Evolutionary conservation across 371 early-diverging fungal species (phyloP), one percentile per base, ranked within the genome.

Genomic region (Lichtheimia ornata): DNA sequence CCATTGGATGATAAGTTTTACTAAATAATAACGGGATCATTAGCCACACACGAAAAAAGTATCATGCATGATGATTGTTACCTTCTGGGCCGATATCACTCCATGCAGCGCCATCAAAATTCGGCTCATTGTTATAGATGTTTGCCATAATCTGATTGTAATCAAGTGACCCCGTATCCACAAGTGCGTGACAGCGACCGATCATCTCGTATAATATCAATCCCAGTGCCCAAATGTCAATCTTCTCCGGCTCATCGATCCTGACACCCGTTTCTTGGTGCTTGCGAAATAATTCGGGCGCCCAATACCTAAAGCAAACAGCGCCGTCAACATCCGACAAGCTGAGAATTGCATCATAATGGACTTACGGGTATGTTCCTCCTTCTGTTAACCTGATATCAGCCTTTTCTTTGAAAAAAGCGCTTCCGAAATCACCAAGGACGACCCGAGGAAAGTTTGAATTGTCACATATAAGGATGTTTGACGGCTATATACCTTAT

Each of bases 141-240:
- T 51, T 0, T 59, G 17, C 27, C 3, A 17, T 35, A 1, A 15
- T 6, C 25, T 15, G 20, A 58, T 40, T 50, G 18, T 15, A 12
- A 50, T 50, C 4, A 24, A 5, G 52, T 28, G 28, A 5, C 4
- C 4, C 4, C 4, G 1, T 28, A 28, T 28, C 24, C 25, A 52
- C 59, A 25, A 59, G 42, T 4, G 59, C 52, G 13, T 59, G 44
- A 11, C 25, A 3, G 5, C 22, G 9, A 2, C 28, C 17, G 12
- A 61, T 18, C 45, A 61, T 27, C 43, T 61, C 30, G 17, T 61
- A 61, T n/a, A 61, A 28, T 4, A 45, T 45, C 14, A 61, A 17
- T 11, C 61, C 61, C n/a, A 54, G 15, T 5, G 61, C 25, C 61
- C 61, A 61, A 3, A 45, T 30, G 30, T 61, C 61, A 2, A 18